Conservation (phyloP, 2,329 filamentous ascomycete genomes). For the Fusarium sp. region DNA sequence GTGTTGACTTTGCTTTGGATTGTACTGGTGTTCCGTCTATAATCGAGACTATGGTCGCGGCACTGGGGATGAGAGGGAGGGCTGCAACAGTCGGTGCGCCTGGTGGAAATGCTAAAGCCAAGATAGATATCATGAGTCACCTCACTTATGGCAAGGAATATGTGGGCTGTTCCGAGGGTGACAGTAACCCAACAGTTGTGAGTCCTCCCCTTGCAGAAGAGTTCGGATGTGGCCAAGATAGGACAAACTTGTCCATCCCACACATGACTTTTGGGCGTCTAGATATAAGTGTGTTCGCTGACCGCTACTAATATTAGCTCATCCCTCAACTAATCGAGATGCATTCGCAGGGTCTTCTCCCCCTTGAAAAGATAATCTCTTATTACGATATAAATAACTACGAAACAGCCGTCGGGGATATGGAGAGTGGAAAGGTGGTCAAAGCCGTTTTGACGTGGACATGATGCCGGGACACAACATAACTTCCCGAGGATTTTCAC, state of each 20-base stretch:
- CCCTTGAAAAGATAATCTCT: constrained; percentile 8
- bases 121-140: constrained; percentile 25
- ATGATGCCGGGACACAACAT: not conserved
- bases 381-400: constrained; percentile 10
- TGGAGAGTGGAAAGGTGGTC: not conserved
- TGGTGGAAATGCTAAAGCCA: not conserved
- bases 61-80: constrained; percentile 18
- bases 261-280: not conserved
- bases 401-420: constrained; percentile 5
- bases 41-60: constrained; percentile 24
- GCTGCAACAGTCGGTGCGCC: constrained; percentile 30
- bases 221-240: not conserved
- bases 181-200: constrained; percentile 13
- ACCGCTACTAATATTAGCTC: not conserved
- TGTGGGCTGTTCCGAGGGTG: constrained; percentile 28
- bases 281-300: not conserved
- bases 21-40: constrained; percentile 30
- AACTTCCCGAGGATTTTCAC: not conserved
- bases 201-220: accelerated
- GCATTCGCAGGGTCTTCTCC: constrained; percentile 4
- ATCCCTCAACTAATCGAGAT: constrained; percentile 13
- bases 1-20: constrained; percentile 34
- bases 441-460: constrained; percentile 12
- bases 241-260: not conserved
- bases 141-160: constrained; percentile 28